Evolutionary conservation across 768 basidiomycete species (phyloP).

Genomic region (Auriscalpium vulgare): DNA sequence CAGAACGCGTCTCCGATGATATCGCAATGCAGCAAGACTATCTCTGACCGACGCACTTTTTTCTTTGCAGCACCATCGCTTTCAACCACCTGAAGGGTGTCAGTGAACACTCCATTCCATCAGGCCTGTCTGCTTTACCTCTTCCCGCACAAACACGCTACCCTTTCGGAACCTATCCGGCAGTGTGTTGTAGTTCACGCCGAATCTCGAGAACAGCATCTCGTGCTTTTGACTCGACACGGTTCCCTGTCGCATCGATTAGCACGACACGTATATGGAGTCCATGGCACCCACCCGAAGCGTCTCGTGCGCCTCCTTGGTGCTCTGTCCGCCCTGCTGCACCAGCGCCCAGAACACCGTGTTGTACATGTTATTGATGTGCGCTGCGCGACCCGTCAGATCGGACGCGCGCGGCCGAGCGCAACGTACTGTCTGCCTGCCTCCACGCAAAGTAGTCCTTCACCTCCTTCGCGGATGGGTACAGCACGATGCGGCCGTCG

Average conservation of each 20-base stretch:
- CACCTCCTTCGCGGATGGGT: slow-evolving; percentile 64
- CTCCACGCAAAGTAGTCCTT: slow-evolving; percentile 95
- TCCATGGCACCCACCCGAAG: slow-evolving; percentile 54
- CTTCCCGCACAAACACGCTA: slow-evolving; percentile 67
- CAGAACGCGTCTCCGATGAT: slow-evolving; percentile 81
- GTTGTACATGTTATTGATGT: slow-evolving; percentile 97
- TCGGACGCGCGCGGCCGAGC: no score
- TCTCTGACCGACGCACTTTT: slow-evolving; percentile 30
- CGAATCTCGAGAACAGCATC: slow-evolving; percentile 74
- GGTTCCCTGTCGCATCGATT: slow-evolving; percentile 55
- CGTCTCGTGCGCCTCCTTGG: slow-evolving; percentile 73
- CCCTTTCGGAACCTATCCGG: slow-evolving; percentile 76
- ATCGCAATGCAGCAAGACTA: slow-evolving; percentile 71
- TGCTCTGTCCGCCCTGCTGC: slow-evolving; percentile 69
- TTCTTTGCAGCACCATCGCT: slow-evolving; percentile 17
- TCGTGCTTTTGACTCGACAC: slow-evolving; percentile 88
- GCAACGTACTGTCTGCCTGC: slow-evolving; percentile 73
- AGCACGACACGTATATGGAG: background rate
- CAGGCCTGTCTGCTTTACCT: slow-evolving; percentile 25
- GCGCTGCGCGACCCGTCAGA: slow-evolving; percentile 44
- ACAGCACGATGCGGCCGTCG: slow-evolving; percentile 81
- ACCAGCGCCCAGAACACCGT: slow-evolving; percentile 94
- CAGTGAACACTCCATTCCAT: no score
- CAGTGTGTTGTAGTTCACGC: slow-evolving; percentile 81
- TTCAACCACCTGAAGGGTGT: background rate